Conservation (phyloP, 768 basidiomycete genomes). For the Cytidiella melzeri region DNA sequence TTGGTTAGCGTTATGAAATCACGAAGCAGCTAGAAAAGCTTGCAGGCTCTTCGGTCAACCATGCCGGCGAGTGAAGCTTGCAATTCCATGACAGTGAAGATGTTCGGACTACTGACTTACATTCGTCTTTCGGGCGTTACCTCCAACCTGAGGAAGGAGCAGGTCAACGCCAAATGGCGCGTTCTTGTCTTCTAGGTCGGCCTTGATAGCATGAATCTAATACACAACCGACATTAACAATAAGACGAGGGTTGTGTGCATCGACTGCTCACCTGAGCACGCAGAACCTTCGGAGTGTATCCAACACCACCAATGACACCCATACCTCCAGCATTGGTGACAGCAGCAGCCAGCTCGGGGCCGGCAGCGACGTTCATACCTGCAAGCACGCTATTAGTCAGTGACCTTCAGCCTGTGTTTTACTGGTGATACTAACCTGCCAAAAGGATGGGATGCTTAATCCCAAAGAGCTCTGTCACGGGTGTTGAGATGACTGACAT, state of each 20-base stretch:
- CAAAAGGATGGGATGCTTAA: conserved; percentile 83
- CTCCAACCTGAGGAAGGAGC: conserved; percentile 82
- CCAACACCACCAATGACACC: conserved; percentile 91
- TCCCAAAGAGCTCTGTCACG: conserved; percentile 83
- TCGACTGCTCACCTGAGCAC: conserved; percentile 55
- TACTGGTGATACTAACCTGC: conserved; percentile 45
- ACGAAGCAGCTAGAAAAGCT: background rate
- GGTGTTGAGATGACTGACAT: conserved; percentile 74
- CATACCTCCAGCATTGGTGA: conserved; percentile 89
- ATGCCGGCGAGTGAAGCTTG: too few species aligned
- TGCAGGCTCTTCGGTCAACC: too few species aligned
- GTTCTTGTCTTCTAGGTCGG: conserved; percentile 63
- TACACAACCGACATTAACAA: background rate
- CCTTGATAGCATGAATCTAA: conserved; percentile 71
- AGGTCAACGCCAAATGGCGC: conserved; percentile 90
- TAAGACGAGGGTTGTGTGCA: background rate
- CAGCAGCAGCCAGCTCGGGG: conserved; percentile 86
- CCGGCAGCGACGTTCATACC: conserved; percentile 66
- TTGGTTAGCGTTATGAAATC: background rate
- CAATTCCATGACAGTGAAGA: too few species aligned
- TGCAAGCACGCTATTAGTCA: conserved; percentile 13
- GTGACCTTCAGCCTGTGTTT: background rate
- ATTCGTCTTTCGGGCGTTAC: conserved; percentile 86
- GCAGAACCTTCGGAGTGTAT: conserved; percentile 77
- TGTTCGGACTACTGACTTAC: conserved; percentile 32